Percentiles rank a stretch among this genome's conserved stretches.
These are phyloP conservation scores for Penicillium silybi DNA, from an alignment of 495 filamentous ascomycete genomes.

Conservation along the genomic window DNA sequence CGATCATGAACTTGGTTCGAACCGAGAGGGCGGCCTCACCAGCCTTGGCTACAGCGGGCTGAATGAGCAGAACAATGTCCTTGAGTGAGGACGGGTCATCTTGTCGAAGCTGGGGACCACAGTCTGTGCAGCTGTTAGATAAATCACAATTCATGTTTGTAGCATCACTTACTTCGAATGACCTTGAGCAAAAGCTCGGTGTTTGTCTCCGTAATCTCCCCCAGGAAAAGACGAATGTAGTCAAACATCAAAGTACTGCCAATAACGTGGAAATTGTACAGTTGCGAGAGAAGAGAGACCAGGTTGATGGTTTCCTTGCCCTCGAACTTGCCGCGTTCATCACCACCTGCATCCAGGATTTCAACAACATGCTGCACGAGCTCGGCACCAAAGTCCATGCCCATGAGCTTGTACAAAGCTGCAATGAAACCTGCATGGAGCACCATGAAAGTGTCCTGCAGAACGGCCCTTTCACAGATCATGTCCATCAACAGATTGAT, in stretches of 20 bases:
- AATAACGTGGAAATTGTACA: slow-evolving; percentile 90
- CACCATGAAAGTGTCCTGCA: slow-evolving; percentile 85
- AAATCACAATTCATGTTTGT: background rate
- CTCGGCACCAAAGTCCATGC: slow-evolving; percentile 82
- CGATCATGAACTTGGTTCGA: slow-evolving; percentile 96
- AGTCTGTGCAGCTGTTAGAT: slow-evolving; percentile 36
- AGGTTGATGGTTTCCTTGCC: slow-evolving; percentile 75
- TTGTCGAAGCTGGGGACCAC: slow-evolving; percentile 76
- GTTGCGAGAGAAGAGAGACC: slow-evolving; percentile 74
- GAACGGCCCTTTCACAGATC: slow-evolving; percentile 67
- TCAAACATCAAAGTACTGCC: slow-evolving; percentile 82
- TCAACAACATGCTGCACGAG: slow-evolving; percentile 73
- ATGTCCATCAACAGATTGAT: slow-evolving; percentile 69
- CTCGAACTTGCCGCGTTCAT: slow-evolving; percentile 40
- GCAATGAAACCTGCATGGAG: slow-evolving; percentile 88
- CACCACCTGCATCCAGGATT: slow-evolving; percentile 49
- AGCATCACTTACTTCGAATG: slow-evolving; percentile 56
- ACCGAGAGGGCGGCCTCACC: slow-evolving; percentile 73
- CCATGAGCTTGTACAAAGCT: slow-evolving; percentile 79
- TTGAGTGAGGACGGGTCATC: slow-evolving; percentile 90
- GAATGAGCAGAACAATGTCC: slow-evolving; percentile 80
- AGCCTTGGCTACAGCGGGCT: slow-evolving; percentile 60
- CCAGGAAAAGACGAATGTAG: slow-evolving; percentile 74
- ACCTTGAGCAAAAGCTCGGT: slow-evolving; percentile 86
- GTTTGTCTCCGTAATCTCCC: slow-evolving; percentile 77